Base-by-base conservation (phyloP, 352 stramenopile species). In the Pythium sukuiense region DNA sequence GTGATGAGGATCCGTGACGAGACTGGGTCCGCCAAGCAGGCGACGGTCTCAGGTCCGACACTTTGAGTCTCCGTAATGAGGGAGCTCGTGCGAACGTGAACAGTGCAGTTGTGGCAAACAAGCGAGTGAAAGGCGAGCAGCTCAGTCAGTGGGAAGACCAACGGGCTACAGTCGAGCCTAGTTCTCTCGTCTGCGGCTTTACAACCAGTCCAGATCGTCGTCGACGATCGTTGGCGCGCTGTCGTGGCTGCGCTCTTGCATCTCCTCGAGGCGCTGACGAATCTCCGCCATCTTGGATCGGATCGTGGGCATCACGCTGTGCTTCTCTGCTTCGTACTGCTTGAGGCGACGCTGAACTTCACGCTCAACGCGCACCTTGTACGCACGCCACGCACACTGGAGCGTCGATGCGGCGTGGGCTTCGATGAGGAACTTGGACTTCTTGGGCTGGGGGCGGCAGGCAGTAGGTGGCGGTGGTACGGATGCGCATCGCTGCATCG, bases 231-330 rank as follows among this genome's bases (percentile, higher is more conserved):
- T 37, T 16, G 29, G 26, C 16, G 16, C 52, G n/a, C 24, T 32
- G 24, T 43, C 55, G 52, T 24, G 52, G 45, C 62, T 48, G 13
- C 62, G 63, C n/a, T 65, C 52, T 41, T 60, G 66, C 2, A 76
- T 65, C 35, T 65, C 59, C 6, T 67, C 65, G 7, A 73, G 63
- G 16, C 70, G 70, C 61, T 71, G 45, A 12, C 66, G 70, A 27
- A 76, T 58, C 35, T 63, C 16, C 18, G 33, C 43, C 70, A 76
- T 76, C 50, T 76, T 57, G 48, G 53, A 62, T n/a, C 70, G 71
- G 50, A 77, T 71, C 6, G 55, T 68, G 2, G 71, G 71, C 67
- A 74, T 77, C 20, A 74, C 59, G 39, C 67, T 77, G 20, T 72
- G 53, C 61, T 57, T 71, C 24, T 69, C 43, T 2, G 27, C 41